phyloP scores from a whole-genome alignment of 176 grass and related monocot species.

The Leersia perrieri region DNA sequence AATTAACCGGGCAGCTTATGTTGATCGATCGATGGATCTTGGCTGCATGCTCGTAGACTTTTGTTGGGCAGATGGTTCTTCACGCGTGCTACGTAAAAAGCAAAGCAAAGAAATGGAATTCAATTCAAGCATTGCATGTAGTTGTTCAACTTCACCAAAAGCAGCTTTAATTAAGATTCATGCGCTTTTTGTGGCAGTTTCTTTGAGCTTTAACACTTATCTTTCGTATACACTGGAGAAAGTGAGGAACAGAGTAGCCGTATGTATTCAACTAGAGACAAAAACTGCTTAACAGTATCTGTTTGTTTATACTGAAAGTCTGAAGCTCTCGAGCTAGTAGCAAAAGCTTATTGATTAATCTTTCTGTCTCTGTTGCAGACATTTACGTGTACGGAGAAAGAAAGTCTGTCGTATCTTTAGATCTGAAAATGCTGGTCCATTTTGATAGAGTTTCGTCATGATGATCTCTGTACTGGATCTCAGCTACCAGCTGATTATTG shows the following conservation, averaged over 20 bases:
- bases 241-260: neutral
- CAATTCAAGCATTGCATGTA: neutral
- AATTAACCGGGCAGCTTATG: conserved; percentile 35
- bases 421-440: neutral
- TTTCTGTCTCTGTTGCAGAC: neutral
- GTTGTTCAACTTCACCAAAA: neutral
- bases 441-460: neutral
- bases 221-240: neutral
- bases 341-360: neutral
- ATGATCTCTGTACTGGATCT: neutral
- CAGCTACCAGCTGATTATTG: conserved; percentile 1
- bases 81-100: conserved; percentile 39
- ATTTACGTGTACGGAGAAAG: neutral
- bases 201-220: neutral
- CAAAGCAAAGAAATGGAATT: neutral
- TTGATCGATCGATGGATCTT: conserved; percentile 15
- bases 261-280: neutral
- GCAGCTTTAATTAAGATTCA: neutral
- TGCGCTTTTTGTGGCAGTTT: neutral
- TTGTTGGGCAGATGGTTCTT: neutral
- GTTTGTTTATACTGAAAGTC: conserved; percentile 38
- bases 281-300: conserved; percentile 24
- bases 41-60: conserved; percentile 19
- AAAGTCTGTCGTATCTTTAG: neutral
- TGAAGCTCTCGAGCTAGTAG: neutral